These are phyloP conservation scores for Wallacemonas collosoma DNA, from an alignment of 208 protist genomes.

Conservation along the genomic window DNA sequence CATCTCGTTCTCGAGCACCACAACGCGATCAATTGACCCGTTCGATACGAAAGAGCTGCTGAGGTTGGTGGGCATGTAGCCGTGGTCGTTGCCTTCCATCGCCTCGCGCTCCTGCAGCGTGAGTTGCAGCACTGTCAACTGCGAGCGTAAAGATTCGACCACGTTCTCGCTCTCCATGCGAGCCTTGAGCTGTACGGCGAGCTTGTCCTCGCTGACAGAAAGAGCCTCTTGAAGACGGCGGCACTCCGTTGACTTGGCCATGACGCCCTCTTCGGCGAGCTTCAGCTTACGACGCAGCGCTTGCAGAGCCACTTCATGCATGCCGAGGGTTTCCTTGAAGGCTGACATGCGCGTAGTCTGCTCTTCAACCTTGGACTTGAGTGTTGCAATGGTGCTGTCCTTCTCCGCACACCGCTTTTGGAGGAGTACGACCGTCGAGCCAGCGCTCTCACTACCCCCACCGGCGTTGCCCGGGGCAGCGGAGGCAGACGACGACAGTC, in stretches of 20 bases:
- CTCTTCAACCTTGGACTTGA: conserved; percentile 54
- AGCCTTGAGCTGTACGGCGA: conserved; percentile 31
- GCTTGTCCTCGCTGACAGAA: conserved; percentile 55
- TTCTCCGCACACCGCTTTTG: conserved; percentile 48
- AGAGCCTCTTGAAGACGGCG: conserved; percentile 56
- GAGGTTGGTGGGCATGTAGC: conserved; percentile 17
- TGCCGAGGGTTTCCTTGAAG: conserved; percentile 52
- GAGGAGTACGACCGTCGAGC: conserved; percentile 25
- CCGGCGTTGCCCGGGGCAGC: conserved; percentile 1
- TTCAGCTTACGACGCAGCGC: conserved; percentile 55
- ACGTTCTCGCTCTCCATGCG: conserved; percentile 40
- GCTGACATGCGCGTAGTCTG: conserved; percentile 40
- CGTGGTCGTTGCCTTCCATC: conserved; percentile 23
- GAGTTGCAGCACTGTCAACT: conserved; percentile 41
- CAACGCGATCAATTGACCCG: conserved; percentile 61
- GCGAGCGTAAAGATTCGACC: conserved; percentile 55
- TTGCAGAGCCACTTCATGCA: conserved; percentile 55
- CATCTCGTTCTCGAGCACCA: conserved; percentile 70
- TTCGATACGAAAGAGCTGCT: conserved; percentile 62
- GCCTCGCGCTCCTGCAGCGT: conserved; percentile 19
- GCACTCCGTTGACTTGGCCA: conserved; percentile 49
- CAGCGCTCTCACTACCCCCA: neutral
- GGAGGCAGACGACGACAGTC: no score
- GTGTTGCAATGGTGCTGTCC: conserved; percentile 51
- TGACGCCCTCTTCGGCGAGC: conserved; percentile 49